A percentile compares a stretch with the other conserved stretches of the same genome.
phyloP scores from a whole-genome alignment of 1,284 basidiomycete genomes.

The Leccinum subspadiceum region DNA sequence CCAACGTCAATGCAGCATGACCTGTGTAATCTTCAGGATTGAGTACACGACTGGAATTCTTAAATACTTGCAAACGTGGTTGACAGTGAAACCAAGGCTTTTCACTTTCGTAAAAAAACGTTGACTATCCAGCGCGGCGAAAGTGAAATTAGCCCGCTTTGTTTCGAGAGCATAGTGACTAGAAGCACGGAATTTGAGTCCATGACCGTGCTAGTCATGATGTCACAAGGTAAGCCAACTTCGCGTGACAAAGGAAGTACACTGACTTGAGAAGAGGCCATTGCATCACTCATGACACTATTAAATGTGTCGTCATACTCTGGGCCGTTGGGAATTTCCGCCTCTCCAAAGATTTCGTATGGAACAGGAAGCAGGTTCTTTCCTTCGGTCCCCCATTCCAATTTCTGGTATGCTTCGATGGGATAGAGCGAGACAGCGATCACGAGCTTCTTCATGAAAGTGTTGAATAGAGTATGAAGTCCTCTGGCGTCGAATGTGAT shows the following conservation, averaged over 20 bases:
- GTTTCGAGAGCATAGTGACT: not conserved
- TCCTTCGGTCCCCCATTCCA: not conserved
- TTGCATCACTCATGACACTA: not conserved
- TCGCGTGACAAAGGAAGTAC: not conserved
- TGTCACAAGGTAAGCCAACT: not conserved
- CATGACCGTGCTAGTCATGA: not conserved
- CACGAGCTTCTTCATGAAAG: not conserved
- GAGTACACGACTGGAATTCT: not conserved
- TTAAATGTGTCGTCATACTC: not conserved
- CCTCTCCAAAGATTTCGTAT: not conserved
- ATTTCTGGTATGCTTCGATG: not conserved
- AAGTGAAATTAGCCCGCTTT: not conserved
- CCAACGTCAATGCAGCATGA: not conserved
- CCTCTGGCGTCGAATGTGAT: not conserved
- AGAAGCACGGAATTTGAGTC: not conserved
- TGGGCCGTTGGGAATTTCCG: not conserved
- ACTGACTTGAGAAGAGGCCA: not conserved
- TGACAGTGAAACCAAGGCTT: not conserved
- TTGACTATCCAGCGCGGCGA: not conserved
- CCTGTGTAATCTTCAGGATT: not conserved
- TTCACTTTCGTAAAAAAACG: not conserved
- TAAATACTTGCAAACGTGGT: not conserved
- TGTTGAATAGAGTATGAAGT: not conserved
- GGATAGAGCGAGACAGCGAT: not conserved
- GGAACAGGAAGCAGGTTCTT: not conserved